Conservation (phyloP, 192 early-diverging fungal species). For the Irineochytrium annulatum region DNA sequence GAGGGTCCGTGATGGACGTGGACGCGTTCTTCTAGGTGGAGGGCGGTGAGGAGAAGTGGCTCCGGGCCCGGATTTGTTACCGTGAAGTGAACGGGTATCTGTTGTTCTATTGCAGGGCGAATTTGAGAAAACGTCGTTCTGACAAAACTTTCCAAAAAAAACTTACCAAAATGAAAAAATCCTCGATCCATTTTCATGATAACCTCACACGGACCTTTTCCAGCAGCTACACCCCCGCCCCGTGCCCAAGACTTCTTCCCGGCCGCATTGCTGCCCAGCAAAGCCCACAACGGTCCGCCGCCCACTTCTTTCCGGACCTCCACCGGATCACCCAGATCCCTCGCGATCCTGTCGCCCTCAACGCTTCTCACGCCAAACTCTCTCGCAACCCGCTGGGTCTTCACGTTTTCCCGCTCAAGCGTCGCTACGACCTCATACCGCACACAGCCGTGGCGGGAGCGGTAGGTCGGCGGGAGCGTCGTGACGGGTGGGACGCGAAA, state of each 20-base stretch:
- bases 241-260: slow-evolving; percentile 4
- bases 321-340: too few species aligned
- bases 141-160: neutral
- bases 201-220: neutral
- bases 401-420: neutral
- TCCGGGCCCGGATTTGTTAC: slow-evolving; percentile 16
- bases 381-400: neutral
- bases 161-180: slow-evolving; percentile 19
- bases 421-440: slow-evolving; percentile 14
- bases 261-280: too few species aligned
- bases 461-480: slow-evolving; percentile 23
- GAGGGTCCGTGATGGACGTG: slow-evolving; percentile 7
- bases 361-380: slow-evolving; percentile 21
- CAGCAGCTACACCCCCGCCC: neutral
- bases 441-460: slow-evolving; percentile 16
- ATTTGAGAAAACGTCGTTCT: neutral
- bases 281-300: too few species aligned
- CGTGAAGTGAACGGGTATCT: neutral
- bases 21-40: slow-evolving; percentile 22
- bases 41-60: slow-evolving; percentile 5
- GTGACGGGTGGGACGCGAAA: slow-evolving; percentile 24
- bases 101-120: neutral
- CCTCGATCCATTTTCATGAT: slow-evolving; percentile 10
- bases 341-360: slow-evolving; percentile 7
- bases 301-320: too few species aligned